A percentile compares a stretch with the other conserved stretches of the same genome.
phyloP scores from a whole-genome alignment of 805 yeast species.

The Kluyveromyces wickerhamii region DNA sequence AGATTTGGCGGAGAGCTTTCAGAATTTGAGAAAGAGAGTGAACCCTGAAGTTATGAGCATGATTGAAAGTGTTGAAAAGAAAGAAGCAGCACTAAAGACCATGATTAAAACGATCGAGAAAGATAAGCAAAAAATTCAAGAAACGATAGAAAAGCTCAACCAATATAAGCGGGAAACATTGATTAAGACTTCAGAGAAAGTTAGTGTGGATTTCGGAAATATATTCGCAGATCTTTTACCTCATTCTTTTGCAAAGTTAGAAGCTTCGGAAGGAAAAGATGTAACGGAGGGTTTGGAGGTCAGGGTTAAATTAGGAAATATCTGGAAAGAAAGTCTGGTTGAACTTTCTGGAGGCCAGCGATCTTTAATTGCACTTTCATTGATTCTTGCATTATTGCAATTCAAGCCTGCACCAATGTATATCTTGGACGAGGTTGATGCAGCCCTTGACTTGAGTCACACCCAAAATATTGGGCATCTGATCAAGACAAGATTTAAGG shows the following conservation, averaged over 20 bases:
- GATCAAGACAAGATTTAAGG: conserved; percentile 90
- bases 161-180: conserved; percentile 79
- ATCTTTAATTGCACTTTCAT: conserved; percentile 84
- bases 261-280: conserved; percentile 69
- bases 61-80: conserved; percentile 87
- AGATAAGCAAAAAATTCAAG: conserved; percentile 83
- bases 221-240: conserved; percentile 86
- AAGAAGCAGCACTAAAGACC: conserved; percentile 62
- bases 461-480: conserved; percentile 96
- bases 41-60: conserved; percentile 81
- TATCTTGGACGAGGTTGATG: conserved; percentile 95
- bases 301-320: conserved; percentile 78
- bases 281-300: conserved; percentile 88
- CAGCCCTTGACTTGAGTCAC: conserved; percentile 93
- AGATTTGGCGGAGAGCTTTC: conserved; percentile 47
- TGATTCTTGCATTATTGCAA: conserved; percentile 85
- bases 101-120: conserved; percentile 84
- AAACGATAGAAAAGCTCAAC: conserved; percentile 75
- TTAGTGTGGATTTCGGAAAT: conserved; percentile 80
- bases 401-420: conserved; percentile 99
- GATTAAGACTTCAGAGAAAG: conserved; percentile 77
- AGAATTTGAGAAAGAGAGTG: conserved; percentile 70
- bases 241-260: conserved; percentile 82
- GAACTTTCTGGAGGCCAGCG: conserved; percentile 97
- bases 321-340: conserved; percentile 93